Percentiles rank a stretch among this genome's conserved stretches.
Evolutionary conservation across 2,329 filamentous ascomycete genomes (phyloP).

Genomic region (Lachnellula suecica): DNA sequence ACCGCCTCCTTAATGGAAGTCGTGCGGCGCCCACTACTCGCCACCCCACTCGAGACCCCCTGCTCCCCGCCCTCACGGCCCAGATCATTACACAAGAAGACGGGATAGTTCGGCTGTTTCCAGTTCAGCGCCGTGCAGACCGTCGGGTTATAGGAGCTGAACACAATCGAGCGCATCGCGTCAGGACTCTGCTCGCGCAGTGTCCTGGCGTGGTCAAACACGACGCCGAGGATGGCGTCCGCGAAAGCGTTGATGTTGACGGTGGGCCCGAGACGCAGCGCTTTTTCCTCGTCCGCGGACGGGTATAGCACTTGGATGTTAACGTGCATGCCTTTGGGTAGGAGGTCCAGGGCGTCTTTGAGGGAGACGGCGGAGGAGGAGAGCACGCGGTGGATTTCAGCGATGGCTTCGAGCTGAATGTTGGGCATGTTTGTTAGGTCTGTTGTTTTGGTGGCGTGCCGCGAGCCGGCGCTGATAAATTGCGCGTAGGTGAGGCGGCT

Average conservation of each 20-base stretch:
- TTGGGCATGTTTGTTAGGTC: conserved; percentile 43
- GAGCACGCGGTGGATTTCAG: conserved; percentile 69
- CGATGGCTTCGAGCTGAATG: conserved; percentile 54
- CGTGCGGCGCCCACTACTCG: conserved; percentile 65
- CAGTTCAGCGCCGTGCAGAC: conserved; percentile 95
- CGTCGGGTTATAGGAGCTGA: conserved; percentile 87
- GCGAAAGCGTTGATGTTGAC: conserved; percentile 84
- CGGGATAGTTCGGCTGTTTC: conserved; percentile 98
- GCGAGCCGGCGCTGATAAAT: conserved; percentile 50
- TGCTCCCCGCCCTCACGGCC: conserved; percentile 55
- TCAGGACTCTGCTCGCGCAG: conserved; percentile 66
- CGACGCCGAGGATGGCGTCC: conserved; percentile 77
- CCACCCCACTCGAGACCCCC: conserved; percentile 15
- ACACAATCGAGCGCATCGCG: conserved; percentile 82
- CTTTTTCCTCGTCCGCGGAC: conserved; percentile 68
- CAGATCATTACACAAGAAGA: conserved; percentile 92
- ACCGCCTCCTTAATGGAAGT: conserved; percentile 95
- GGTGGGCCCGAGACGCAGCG: conserved; percentile 68
- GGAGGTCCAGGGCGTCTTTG: conserved; percentile 68
- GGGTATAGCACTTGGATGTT: conserved; percentile 94
- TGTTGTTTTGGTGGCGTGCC: conserved; percentile 27
- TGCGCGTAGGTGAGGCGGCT: conserved; percentile 75
- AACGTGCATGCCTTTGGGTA: conserved; percentile 80
- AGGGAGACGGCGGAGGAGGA: conserved; percentile 78
- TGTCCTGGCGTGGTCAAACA: conserved; percentile 85